phyloP scores from a whole-genome alignment of 2,329 filamentous ascomycete species.

The Xylariaceae sp. region DNA sequence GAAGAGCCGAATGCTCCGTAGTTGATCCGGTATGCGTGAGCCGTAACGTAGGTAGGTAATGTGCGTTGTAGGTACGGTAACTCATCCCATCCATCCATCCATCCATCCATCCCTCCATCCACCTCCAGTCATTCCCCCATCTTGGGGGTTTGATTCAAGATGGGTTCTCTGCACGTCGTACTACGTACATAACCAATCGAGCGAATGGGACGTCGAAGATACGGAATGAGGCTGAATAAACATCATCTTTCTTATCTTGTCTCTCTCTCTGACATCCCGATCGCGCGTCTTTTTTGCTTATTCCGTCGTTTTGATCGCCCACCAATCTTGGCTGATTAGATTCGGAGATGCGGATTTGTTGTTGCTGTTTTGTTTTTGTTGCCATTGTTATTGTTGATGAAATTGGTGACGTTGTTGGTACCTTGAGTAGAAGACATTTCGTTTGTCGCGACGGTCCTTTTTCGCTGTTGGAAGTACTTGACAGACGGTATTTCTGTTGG shows the following conservation, averaged over 20 bases:
- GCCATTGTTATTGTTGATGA: background rate
- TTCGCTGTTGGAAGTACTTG: too few relatives aligned
- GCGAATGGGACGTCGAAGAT: constrained; percentile 9
- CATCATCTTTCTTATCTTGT: constrained; percentile 8
- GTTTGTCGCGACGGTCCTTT: background rate
- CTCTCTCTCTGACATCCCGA: background rate
- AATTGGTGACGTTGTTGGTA: background rate
- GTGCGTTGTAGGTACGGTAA: too few relatives aligned
- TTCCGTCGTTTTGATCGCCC: background rate
- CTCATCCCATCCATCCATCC: too few relatives aligned
- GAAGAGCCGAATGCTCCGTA: background rate
- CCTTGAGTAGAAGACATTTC: too few relatives aligned
- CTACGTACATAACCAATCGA: background rate
- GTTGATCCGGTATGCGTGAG: background rate
- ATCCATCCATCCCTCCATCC: too few relatives aligned
- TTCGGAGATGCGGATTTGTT: background rate
- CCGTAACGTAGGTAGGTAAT: background rate
- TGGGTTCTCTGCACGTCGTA: background rate
- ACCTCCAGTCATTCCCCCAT: background rate
- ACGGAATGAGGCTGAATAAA: constrained; percentile 21
- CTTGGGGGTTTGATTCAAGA: background rate
- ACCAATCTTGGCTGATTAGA: too few relatives aligned
- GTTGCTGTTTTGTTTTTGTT: background rate
- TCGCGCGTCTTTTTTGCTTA: background rate
- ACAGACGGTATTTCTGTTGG: too few relatives aligned